Evolutionary conservation across 2,329 filamentous ascomycete species (phyloP).

Genomic region (Aspergillus tanneri): DNA sequence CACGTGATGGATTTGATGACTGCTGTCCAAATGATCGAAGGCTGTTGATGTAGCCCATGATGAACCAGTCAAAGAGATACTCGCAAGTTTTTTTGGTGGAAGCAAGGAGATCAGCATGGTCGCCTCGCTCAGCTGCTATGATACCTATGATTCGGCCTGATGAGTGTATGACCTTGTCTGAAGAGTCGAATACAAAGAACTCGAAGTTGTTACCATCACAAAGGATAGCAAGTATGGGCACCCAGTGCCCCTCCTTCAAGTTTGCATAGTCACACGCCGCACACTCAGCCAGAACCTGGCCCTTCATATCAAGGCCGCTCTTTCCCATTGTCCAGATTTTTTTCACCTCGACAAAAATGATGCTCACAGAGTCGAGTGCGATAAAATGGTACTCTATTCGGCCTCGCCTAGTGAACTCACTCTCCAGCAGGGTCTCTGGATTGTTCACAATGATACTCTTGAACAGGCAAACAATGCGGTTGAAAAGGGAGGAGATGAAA

Average conservation of each 20-base stretch:
- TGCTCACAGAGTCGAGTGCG: not conserved
- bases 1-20: no score
- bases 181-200: slow-evolving; percentile 3
- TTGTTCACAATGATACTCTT: not conserved
- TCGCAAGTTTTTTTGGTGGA: no score
- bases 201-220: slow-evolving; percentile 1
- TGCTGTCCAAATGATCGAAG: no score
- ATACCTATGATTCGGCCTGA: not conserved
- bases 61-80: no score
- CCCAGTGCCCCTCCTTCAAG: not conserved
- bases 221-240: slow-evolving; percentile 1
- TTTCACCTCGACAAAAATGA: slow-evolving; percentile 2
- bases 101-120: no score
- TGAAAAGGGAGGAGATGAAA: no score
- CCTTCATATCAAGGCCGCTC: not conserved
- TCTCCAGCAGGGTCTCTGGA: not conserved
- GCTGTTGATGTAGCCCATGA: no score
- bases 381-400: not conserved
- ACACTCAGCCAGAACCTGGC: slow-evolving; percentile 4
- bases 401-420: not conserved
- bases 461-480: no score
- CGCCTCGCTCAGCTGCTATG: no score
- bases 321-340: not conserved
- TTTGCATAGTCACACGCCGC: slow-evolving; percentile 4
- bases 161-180: not conserved